phyloP scores from a whole-genome alignment of 1,284 basidiomycete species.

The Puccinia sorghi region DNA sequence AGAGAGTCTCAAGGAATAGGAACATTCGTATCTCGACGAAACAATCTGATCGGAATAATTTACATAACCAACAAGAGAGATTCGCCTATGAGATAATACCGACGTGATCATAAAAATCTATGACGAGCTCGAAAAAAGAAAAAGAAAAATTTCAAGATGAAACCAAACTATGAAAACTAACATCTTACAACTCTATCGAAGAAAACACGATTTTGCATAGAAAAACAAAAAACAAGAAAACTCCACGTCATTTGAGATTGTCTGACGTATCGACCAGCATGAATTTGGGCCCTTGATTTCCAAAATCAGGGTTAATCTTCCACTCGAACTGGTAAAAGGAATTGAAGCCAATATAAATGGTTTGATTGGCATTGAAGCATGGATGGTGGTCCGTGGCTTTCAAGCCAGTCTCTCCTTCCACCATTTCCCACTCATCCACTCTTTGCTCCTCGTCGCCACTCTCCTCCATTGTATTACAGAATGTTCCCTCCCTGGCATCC shows the following conservation, averaged over 20 bases:
- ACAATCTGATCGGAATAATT: too few species aligned
- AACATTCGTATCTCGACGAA: too few species aligned
- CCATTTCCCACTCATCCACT: slow-evolving; percentile 21
- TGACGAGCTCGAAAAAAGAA: too few species aligned
- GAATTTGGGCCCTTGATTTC: neutral
- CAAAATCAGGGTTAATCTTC: neutral
- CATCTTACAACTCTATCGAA: too few species aligned
- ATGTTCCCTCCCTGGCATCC: too few species aligned
- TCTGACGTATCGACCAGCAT: neutral
- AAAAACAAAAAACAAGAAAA: neutral
- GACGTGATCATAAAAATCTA: too few species aligned
- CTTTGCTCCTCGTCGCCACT: neutral
- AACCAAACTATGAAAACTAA: too few species aligned
- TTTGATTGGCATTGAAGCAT: slow-evolving; percentile 1
- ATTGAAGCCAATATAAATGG: slow-evolving; percentile 27
- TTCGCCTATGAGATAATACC: too few species aligned
- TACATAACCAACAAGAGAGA: too few species aligned
- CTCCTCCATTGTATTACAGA: neutral
- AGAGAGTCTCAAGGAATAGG: too few species aligned
- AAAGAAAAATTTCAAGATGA: too few species aligned
- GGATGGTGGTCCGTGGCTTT: neutral
- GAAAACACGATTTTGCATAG: neutral
- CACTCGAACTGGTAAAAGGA: slow-evolving; percentile 19
- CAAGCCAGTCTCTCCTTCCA: neutral
- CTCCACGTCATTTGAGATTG: neutral